Conservation (phyloP, 148 eudicot species). For the Selenicereus undatus region DNA sequence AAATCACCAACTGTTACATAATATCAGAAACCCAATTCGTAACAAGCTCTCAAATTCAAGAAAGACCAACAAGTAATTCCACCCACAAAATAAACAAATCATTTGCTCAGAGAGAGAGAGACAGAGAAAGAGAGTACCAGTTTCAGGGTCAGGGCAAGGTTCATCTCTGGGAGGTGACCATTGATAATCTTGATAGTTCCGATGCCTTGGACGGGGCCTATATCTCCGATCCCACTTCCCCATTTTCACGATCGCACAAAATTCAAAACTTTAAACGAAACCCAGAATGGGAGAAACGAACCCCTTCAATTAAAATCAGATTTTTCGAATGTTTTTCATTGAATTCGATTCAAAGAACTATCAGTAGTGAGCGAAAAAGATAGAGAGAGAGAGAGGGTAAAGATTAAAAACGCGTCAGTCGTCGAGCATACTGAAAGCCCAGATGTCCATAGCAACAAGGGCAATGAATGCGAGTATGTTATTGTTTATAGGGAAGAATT, state of each 20-base stretch:
- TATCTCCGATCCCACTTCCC: conserved; percentile 32
- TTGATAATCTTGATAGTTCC: conserved; percentile 30
- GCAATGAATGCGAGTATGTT: neutral
- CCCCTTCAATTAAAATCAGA: neutral
- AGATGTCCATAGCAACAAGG: neutral
- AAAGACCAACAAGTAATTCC: neutral
- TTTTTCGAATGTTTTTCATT: neutral
- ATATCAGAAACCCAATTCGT: neutral
- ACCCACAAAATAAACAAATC: neutral
- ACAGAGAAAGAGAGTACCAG: conserved; percentile 12
- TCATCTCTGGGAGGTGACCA: conserved; percentile 38
- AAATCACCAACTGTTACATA: neutral
- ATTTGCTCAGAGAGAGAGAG: neutral
- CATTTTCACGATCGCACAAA: conserved; percentile 6
- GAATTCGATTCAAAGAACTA: neutral
- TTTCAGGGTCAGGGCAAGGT: conserved; percentile 35
- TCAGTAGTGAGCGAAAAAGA: neutral
- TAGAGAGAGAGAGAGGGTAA: neutral
- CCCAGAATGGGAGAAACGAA: neutral
- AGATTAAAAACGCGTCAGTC: neutral
- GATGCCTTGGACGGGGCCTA: conserved; percentile 24
- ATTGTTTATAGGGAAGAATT: neutral
- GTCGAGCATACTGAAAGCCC: neutral
- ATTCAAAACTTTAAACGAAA: neutral
- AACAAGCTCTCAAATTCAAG: neutral